These are phyloP conservation scores for Colletotrichum karsti DNA, from an alignment of 2,329 filamentous ascomycete species.

Conservation along the genomic window DNA sequence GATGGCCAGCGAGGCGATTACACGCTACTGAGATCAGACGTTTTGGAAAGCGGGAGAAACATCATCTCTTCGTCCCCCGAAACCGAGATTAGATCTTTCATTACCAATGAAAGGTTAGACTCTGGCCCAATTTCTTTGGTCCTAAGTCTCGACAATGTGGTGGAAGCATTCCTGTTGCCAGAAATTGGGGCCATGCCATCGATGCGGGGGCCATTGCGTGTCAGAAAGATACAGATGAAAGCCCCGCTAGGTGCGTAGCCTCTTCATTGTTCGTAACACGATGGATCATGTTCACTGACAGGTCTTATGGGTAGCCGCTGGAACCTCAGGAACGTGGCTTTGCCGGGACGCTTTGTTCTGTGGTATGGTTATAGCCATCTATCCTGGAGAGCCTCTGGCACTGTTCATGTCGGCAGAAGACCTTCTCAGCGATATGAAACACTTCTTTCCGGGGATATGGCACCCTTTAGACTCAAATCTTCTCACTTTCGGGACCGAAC, in stretches of 20 bases:
- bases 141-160: no score
- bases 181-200: no score
- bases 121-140: no score
- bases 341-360: neutral
- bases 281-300: neutral
- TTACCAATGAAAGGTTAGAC: neutral
- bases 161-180: no score
- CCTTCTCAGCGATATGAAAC: no score
- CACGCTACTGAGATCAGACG: neutral
- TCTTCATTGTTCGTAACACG: neutral
- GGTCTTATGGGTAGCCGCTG: neutral
- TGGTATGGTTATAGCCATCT: neutral
- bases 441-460: no score
- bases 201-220: no score
- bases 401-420: constrained; percentile 1
- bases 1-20: neutral
- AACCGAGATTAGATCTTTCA: neutral
- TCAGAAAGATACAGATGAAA: no score
- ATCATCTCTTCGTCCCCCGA: no score
- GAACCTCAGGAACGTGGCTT: neutral
- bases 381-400: neutral
- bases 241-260: neutral
- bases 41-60: neutral
- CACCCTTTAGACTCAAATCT: no score
- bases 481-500: no score